Evolutionary conservation across 208 protist species (phyloP), one percentile per base, ranked within the genome.

Genomic region (Tritrichomonas musculus): DNA sequence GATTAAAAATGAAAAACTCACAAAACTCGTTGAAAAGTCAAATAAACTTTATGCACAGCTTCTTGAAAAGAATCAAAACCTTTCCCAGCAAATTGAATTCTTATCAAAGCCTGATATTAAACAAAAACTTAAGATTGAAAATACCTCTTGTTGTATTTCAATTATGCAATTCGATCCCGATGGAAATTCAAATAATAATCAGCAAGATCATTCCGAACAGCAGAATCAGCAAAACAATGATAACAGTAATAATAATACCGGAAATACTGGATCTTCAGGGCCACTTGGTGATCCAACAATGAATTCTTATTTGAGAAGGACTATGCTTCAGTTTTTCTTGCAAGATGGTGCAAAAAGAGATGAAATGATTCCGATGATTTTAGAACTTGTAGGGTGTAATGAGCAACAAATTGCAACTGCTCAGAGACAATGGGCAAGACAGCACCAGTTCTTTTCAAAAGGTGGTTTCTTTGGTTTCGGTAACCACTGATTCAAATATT

Each of bases 331-430:
- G 27, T 88, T 88, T 36, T 88, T 88, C 47, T 57, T 88, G 33
- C 77, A 88, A 17, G 77, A 88, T 57, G 77, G 41, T 33, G 41
- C 20, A 39, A 88, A 88, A 30, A 47, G 47, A 33, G 77, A 88
- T 27, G 25, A 25, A 60, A 20, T 88, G 27, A 88, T 88, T n/a
- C 77, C 77, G 57, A 88, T 88, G 77, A 88, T 88, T 39, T 57
- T 88, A 9, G 77, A 88, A 17, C 30, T 88, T 4, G 77, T 88
- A 0, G 77, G 77, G 1, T 88, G 77, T 36, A 60, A 25, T 44
- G 0, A 47, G 11, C 41, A 88, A 5, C 77, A 88, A 57, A 88
- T 88, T 60, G 77, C 44, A 39, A 47, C 77, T 53, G 77, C 77
- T 0, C 77, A 88, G 17, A 88, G 47, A 88, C 77, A 88, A n/a